phyloP scores from a whole-genome alignment of 768 basidiomycete species.

The Phanerodontia chrysosporium region DNA sequence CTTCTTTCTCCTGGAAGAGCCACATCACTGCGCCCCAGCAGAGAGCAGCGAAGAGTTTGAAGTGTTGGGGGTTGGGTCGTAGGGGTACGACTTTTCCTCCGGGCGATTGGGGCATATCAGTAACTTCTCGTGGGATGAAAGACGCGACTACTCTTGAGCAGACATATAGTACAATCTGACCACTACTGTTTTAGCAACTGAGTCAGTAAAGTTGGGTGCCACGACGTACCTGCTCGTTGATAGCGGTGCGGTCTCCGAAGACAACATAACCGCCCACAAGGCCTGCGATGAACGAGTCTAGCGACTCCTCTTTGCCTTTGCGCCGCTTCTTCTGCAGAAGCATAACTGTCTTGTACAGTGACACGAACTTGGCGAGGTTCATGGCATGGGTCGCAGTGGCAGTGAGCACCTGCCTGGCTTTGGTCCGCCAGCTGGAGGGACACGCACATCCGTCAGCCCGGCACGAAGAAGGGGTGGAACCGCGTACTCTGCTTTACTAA shows the following conservation, averaged over 20 bases:
- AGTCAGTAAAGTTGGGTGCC: too few relatives aligned
- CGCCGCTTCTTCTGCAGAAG: slow-evolving; percentile 79
- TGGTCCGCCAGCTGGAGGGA: slow-evolving; percentile 60
- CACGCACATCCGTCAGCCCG: background rate
- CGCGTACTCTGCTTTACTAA: slow-evolving; percentile 86
- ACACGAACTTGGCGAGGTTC: slow-evolving; percentile 83
- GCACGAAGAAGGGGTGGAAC: background rate
- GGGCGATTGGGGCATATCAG: slow-evolving; percentile 31
- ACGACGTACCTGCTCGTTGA: slow-evolving; percentile 87
- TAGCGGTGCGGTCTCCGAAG: slow-evolving; percentile 80
- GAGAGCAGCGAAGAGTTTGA: slow-evolving; percentile 82
- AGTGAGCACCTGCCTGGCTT: slow-evolving; percentile 63
- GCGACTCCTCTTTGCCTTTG: slow-evolving; percentile 73
- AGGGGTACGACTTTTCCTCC: slow-evolving; percentile 53
- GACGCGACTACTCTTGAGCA: slow-evolving; percentile 89
- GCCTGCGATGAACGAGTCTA: slow-evolving; percentile 91
- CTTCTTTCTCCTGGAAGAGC: slow-evolving; percentile 80
- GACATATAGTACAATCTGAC: slow-evolving; percentile 93
- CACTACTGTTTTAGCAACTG: too few relatives aligned
- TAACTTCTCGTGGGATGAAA: slow-evolving; percentile 75
- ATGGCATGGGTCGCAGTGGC: slow-evolving; percentile 89
- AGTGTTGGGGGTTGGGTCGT: slow-evolving; percentile 82
- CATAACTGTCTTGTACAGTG: slow-evolving; percentile 85
- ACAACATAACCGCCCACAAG: slow-evolving; percentile 87
- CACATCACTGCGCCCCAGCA: slow-evolving; percentile 98